These are phyloP conservation scores for Smithsoniella earleae DNA, from an alignment of 163 green algal species.

Conservation along the genomic window DNA sequence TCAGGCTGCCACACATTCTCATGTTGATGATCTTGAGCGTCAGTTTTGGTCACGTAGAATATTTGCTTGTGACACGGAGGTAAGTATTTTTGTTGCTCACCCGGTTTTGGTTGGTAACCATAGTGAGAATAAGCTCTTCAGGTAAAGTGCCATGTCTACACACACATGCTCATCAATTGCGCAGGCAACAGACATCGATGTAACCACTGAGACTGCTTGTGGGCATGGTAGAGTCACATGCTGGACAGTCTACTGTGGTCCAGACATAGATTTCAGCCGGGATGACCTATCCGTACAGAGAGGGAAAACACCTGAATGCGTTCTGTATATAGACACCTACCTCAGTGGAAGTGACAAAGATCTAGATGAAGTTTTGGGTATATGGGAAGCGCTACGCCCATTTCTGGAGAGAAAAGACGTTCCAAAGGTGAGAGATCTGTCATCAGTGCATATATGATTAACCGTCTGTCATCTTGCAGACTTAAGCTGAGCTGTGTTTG, in stretches of 20 bases:
- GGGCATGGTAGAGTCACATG: constrained; percentile 82
- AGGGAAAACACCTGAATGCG: constrained; percentile 17
- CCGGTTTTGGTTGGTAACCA: too few relatives aligned
- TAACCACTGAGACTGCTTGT: constrained; percentile 73
- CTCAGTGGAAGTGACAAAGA: constrained; percentile 37
- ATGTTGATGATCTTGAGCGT: neutral
- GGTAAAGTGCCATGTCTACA: neutral
- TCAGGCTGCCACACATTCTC: neutral
- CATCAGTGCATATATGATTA: neutral
- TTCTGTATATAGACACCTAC: constrained; percentile 25
- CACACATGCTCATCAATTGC: constrained; percentile 19
- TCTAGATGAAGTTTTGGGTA: constrained; percentile 60
- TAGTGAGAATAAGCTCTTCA: constrained; percentile 15
- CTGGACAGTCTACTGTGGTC: constrained; percentile 79
- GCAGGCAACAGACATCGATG: constrained; percentile 74
- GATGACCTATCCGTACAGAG: neutral
- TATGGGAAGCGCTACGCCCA: neutral
- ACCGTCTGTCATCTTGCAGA: neutral
- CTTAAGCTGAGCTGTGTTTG: neutral
- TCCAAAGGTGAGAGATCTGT: neutral
- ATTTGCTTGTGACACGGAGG: constrained; percentile 87
- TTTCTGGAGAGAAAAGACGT: constrained; percentile 31
- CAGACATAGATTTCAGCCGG: constrained; percentile 55
- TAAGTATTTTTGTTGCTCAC: too few relatives aligned
- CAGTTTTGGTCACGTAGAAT: constrained; percentile 30